Evolutionary conservation across 2,329 filamentous ascomycete genomes (phyloP).

Genomic region (Colletotrichum ledebouriae): DNA sequence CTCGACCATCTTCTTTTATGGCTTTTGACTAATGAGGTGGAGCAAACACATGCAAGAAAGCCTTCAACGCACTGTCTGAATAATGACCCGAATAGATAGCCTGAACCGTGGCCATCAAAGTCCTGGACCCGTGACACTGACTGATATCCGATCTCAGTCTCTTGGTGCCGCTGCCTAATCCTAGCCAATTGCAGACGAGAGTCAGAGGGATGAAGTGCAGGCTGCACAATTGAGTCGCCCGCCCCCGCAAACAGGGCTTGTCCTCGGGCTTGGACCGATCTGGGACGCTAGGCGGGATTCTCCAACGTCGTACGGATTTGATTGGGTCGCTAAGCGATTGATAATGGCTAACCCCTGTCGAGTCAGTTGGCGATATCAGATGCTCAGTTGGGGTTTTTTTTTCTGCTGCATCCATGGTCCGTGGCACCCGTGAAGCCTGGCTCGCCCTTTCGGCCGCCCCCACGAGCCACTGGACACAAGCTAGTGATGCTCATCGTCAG

Average conservation of each 20-base stretch:
- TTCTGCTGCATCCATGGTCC: slow-evolving; percentile 10
- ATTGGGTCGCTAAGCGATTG: slow-evolving; percentile 50
- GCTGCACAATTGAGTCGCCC: slow-evolving; percentile 27
- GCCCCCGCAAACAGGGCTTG: slow-evolving; percentile 41
- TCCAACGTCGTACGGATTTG: slow-evolving; percentile 52
- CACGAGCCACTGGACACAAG: background rate
- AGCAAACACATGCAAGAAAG: too few relatives aligned
- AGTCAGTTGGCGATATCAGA: slow-evolving; percentile 53
- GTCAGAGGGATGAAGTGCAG: slow-evolving; percentile 23
- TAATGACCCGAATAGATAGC: too few relatives aligned
- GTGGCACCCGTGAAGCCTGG: slow-evolving; percentile 12
- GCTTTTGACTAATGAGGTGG: too few relatives aligned
- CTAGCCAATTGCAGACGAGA: slow-evolving; percentile 8
- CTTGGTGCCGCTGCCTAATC: slow-evolving; percentile 28
- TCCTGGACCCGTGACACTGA: too few relatives aligned
- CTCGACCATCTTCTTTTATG: too few relatives aligned
- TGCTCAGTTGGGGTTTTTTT: slow-evolving; percentile 44
- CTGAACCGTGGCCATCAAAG: background rate
- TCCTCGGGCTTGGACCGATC: slow-evolving; percentile 41
- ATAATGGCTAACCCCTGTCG: slow-evolving; percentile 50
- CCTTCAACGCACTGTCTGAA: too few relatives aligned
- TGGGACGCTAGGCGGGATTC: slow-evolving; percentile 45
- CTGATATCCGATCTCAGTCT: slow-evolving; percentile 18
- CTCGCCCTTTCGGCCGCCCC: background rate
- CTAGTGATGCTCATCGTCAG: background rate